These are phyloP conservation scores for Mytilinidion resinicola DNA, from an alignment of 495 filamentous ascomycete genomes.

Conservation along the genomic window DNA sequence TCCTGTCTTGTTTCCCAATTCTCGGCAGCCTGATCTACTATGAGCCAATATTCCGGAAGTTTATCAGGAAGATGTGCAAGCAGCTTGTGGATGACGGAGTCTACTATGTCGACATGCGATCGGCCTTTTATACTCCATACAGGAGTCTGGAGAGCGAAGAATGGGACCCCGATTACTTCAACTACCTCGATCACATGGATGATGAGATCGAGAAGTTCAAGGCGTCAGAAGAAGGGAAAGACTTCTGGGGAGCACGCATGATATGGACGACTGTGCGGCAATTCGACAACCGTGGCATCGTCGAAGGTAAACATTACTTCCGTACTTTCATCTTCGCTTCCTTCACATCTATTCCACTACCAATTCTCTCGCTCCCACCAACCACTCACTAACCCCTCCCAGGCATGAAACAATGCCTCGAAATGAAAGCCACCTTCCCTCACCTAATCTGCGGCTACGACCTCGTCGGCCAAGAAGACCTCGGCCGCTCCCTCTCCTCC, in stretches of 20 bases:
- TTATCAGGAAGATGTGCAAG: conserved; percentile 59
- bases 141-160: conserved; percentile 51
- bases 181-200: conserved; percentile 61
- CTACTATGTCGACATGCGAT: conserved; percentile 67
- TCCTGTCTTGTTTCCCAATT: conserved; percentile 60
- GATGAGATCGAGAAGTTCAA: conserved; percentile 79
- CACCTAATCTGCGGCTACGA: conserved; percentile 81
- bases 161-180: conserved; percentile 55
- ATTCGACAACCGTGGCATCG: conserved; percentile 56
- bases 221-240: conserved; percentile 57
- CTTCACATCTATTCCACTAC: neutral
- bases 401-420: conserved; percentile 78
- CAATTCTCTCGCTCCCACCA: neutral
- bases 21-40: conserved; percentile 72
- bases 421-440: conserved; percentile 70
- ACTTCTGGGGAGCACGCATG: conserved; percentile 78
- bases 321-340: neutral
- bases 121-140: conserved; percentile 55
- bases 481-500: conserved; percentile 65
- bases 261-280: conserved; percentile 77
- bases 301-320: conserved; percentile 43
- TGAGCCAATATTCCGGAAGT: conserved; percentile 82
- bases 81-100: conserved; percentile 71
- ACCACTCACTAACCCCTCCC: neutral
- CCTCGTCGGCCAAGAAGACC: conserved; percentile 78